A percentile compares a stretch with the other conserved stretches of the same genome.
Evolutionary conservation across 1,284 basidiomycete species (phyloP).

Genomic region (Inonotus hispidus): DNA sequence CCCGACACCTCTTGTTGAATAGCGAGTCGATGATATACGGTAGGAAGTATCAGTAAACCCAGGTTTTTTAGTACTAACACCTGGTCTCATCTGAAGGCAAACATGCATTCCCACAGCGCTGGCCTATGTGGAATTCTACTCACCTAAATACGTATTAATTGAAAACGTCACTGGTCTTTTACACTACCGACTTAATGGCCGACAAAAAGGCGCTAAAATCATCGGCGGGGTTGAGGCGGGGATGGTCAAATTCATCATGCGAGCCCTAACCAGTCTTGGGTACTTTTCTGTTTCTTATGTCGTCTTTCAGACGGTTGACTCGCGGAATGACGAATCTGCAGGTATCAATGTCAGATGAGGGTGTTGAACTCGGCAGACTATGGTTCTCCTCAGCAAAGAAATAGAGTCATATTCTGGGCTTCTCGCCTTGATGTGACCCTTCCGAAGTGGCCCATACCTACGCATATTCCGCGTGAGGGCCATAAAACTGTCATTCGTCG

Average conservation of each 20-base stretch:
- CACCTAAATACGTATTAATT: conserved; percentile 56
- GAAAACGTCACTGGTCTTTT: conserved; percentile 66
- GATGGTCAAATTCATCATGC: conserved; percentile 58
- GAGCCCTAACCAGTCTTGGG: conserved; percentile 56
- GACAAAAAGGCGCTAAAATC: conserved; percentile 21
- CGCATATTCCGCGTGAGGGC: conserved; percentile 42
- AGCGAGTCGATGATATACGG: conserved; percentile 59
- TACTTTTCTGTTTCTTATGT: conserved; percentile 28
- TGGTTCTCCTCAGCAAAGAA: conserved; percentile 63
- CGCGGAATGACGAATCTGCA: conserved; percentile 25
- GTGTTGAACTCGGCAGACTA: conserved; percentile 63
- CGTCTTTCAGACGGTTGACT: not conserved
- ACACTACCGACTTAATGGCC: conserved; percentile 35
- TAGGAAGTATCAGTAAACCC: conserved; percentile 23
- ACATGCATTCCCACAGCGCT: conserved; percentile 65
- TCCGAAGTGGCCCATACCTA: conserved; percentile 60
- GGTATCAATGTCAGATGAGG: conserved; percentile 63
- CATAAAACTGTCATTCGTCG: conserved; percentile 24
- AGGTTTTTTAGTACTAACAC: not conserved
- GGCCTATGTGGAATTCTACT: conserved; percentile 66
- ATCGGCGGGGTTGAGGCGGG: conserved; percentile 44
- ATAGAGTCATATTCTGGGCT: conserved; percentile 62
- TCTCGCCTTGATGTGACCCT: conserved; percentile 49
- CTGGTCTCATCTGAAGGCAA: conserved; percentile 38
- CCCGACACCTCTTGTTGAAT: conserved; percentile 1